Percentiles rank a stretch among this genome's conserved stretches.
Conservation (phyloP, 441 rosid species). For the Adansonia rubrostipa region DNA sequence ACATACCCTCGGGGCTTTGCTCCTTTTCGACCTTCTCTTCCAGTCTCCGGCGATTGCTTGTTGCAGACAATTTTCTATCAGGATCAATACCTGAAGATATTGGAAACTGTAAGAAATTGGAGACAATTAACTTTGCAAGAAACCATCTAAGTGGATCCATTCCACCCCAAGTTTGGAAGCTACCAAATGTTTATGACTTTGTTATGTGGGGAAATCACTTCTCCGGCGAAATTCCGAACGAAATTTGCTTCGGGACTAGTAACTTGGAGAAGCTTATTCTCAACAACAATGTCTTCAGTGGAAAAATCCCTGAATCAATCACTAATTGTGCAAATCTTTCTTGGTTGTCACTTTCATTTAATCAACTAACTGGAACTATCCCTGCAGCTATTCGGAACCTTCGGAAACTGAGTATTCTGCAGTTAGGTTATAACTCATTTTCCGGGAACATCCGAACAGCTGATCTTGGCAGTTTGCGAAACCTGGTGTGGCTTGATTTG, state of each 20-base stretch:
- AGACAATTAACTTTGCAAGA: neutral
- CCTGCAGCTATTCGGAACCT: neutral
- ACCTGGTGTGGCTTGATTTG: conserved; percentile 14
- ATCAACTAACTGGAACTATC: neutral
- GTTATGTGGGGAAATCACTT: conserved; percentile 22
- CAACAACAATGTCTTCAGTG: conserved; percentile 12
- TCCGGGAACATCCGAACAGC: neutral
- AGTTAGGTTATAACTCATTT: conserved; percentile 12
- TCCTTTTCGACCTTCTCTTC: neutral
- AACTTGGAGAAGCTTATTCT: conserved; percentile 5
- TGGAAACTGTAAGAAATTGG: conserved; percentile 13
- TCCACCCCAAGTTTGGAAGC: conserved; percentile 18
- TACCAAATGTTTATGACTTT: conserved; percentile 14
- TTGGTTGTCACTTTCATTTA: conserved; percentile 12
- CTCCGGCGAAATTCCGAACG: conserved; percentile 1
- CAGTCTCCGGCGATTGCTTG: neutral
- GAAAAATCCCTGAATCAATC: neutral
- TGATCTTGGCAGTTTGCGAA: neutral
- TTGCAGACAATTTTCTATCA: conserved; percentile 19
- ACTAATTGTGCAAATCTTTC: neutral
- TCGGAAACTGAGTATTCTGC: conserved; percentile 6
- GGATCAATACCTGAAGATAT: neutral
- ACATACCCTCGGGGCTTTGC: conserved; percentile 2
- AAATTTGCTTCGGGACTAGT: neutral
- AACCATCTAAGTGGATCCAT: conserved; percentile 3